A percentile compares a stretch with the other conserved stretches of the same genome.
phyloP scores from a whole-genome alignment of 2,329 filamentous ascomycete genomes.

The Venturiaceae sp. region DNA sequence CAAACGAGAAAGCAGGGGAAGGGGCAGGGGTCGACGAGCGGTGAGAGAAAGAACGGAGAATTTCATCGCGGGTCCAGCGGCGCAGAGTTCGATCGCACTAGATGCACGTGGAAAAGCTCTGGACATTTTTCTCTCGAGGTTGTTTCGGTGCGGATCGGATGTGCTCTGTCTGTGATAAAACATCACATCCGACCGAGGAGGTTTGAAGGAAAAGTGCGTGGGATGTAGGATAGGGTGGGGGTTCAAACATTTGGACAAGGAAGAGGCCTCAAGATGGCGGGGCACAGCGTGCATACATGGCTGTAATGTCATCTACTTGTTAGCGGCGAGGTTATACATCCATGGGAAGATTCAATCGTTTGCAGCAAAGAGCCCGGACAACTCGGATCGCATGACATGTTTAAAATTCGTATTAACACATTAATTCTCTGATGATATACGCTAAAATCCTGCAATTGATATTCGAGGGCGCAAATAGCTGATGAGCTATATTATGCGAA shows the following conservation, averaged over 20 bases:
- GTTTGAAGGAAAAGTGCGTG: no score
- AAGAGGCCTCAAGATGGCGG: background rate
- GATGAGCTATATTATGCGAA: background rate
- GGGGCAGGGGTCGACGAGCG: background rate
- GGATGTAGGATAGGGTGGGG: background rate
- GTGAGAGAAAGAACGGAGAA: background rate
- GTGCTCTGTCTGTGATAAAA: background rate
- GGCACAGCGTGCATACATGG: no score
- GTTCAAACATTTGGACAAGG: background rate
- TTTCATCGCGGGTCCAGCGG: background rate
- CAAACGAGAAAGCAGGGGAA: background rate
- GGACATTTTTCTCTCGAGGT: background rate
- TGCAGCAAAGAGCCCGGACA: background rate
- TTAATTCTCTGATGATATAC: background rate
- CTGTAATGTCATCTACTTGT: background rate
- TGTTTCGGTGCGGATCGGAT: background rate
- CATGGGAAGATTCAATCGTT: background rate
- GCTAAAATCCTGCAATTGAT: background rate
- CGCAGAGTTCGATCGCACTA: background rate
- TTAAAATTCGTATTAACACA: background rate
- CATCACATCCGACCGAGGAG: background rate
- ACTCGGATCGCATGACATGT: background rate
- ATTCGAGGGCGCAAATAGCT: background rate
- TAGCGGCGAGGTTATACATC: background rate
- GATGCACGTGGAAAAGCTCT: background rate